Conservation (phyloP, 345 rosid genomes). For the Eutrema yunnanense region DNA sequence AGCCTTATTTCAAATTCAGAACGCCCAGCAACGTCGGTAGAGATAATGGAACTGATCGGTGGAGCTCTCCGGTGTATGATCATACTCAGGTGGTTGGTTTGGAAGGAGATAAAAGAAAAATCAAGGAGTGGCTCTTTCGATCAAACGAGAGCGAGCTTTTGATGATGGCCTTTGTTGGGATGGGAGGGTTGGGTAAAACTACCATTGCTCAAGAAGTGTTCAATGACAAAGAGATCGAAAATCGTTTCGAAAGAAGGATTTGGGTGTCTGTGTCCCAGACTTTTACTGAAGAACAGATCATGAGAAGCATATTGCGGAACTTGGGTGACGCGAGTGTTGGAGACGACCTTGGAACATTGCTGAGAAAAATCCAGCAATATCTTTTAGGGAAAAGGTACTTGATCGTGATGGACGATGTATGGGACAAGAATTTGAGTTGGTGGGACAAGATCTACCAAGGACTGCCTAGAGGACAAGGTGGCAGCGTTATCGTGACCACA, state of each 20-base stretch:
- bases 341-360: conserved; percentile 25
- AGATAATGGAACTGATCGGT: conserved; percentile 24
- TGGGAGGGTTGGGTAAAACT: conserved; percentile 34
- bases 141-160: conserved; percentile 20
- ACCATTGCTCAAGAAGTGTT: conserved; percentile 32
- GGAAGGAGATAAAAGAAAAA: conserved; percentile 28
- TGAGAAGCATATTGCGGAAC: conserved; percentile 24
- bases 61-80: conserved; percentile 26
- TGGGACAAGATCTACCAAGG: conserved; percentile 27
- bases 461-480: conserved; percentile 29
- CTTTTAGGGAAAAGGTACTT: conserved; percentile 26
- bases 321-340: conserved; percentile 22
- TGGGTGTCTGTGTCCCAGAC: conserved; percentile 33
- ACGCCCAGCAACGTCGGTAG: conserved; percentile 17
- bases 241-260: conserved; percentile 27
- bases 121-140: conserved; percentile 24
- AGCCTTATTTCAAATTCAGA: conserved; percentile 16
- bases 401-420: conserved; percentile 34
- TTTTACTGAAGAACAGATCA: conserved; percentile 26
- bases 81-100: conserved; percentile 33
- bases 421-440: conserved; percentile 33
- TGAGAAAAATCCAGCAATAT: conserved; percentile 17
- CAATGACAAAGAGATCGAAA: conserved; percentile 27
- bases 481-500: conserved; percentile 29
- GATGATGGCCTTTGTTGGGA: conserved; percentile 29